Conservation (phyloP, 1,284 basidiomycete genomes). For the Rhizoctonia solani region DNA sequence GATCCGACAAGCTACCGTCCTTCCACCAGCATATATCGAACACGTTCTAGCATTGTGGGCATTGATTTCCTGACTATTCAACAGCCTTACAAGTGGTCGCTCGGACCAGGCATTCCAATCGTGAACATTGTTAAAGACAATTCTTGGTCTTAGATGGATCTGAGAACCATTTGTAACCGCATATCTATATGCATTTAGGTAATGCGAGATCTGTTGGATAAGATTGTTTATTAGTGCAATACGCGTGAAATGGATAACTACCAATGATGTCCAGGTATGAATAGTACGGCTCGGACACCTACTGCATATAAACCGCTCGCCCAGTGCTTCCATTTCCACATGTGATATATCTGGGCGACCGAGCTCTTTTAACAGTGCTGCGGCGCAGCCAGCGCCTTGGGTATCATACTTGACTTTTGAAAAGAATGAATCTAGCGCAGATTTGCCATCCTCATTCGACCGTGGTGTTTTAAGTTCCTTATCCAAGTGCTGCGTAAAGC, state of each 20-base stretch:
- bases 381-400: conserved; percentile 6
- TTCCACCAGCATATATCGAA: background rate
- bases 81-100: conserved; percentile 22
- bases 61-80: conserved; percentile 5
- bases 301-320: conserved; percentile 2
- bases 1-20: conserved; percentile 5
- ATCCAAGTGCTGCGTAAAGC: background rate
- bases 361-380: conserved; percentile 2
- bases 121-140: conserved; percentile 20
- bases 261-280: conserved; percentile 23
- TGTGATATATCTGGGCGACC: conserved; percentile 23
- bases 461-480: background rate
- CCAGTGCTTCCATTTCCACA: conserved; percentile 25
- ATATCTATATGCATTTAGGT: conserved; percentile 6
- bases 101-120: background rate
- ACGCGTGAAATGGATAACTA: background rate
- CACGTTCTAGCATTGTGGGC: background rate
- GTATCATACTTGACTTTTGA: conserved; percentile 4
- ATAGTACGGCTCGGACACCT: conserved; percentile 7
- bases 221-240: too few species aligned
- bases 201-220: conserved; percentile 13
- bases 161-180: background rate
- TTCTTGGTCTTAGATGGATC: background rate
- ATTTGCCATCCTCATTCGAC: background rate
- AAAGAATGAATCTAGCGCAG: background rate